Evolutionary conservation across 345 rosid genomes (phyloP), one percentile per base, ranked within the genome.

Genomic region (Citrus inodora): DNA sequence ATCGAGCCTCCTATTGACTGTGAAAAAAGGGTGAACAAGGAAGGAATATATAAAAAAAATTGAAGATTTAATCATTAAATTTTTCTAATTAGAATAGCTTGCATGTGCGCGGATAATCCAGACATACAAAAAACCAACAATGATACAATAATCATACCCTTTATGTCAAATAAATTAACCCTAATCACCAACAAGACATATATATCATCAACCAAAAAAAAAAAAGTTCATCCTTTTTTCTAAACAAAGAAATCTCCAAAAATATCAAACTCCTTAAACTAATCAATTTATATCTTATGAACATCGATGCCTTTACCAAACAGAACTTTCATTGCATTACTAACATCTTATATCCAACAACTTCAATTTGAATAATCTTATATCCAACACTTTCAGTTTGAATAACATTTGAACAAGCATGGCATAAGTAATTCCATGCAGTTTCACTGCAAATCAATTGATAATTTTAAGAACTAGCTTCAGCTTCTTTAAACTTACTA

Each of bases 1-100:
- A 83, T 95, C 99, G 22, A 95, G 91, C 87, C 99, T 92, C 90
- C 99, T 87, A 83, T 95, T 95, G 84, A 95, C 99, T 95, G 87
- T 72, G 61, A 70, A 28, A 72, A 14, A 61, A 32, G 58, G 61
- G 33, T 40, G 21, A 35, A 65, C 13, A 10, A 42, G 9, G 32
- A 55, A 73, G 9, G 80, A 64, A 42, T 3, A n/a, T 11, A 68
- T 70, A 14, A 37, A 25, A 16, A 17, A 77, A 28, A 24, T 9
- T 10, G 48, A 67, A 53, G 33, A 38, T 27, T 70, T 58, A 38
- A 17, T 27, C 27, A 58, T 59, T 76, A 33, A 53, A 38, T 38
- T 67, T 17, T 46, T 9, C 37, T 25, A 67, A 61, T 21, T 73
- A 22, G 27, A 75, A 27, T 32, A 64, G 48, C 40, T 32, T 64